A percentile compares a stretch with the other conserved stretches of the same genome.
Evolutionary conservation across 371 early-diverging fungal genomes (phyloP).

Genomic region (Apophysomyces trapeziformis): DNA sequence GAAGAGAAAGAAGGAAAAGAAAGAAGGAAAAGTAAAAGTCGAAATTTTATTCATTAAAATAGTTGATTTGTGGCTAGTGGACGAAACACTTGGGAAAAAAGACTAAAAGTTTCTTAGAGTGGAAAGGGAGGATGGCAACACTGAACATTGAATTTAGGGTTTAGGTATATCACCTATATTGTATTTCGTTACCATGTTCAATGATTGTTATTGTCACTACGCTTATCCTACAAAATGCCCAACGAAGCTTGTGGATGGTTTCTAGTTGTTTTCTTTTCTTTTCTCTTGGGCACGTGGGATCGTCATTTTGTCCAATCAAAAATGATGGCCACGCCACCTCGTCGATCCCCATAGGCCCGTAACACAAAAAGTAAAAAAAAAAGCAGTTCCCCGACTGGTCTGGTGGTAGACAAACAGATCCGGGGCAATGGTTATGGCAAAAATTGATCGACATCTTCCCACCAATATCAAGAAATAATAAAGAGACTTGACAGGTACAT

Average conservation of each 20-base stretch:
- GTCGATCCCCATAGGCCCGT: background rate
- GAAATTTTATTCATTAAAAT: conserved; percentile 4
- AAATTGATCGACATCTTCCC: background rate
- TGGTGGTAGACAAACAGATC: conserved; percentile 4
- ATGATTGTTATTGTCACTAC: no score
- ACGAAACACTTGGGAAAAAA: background rate
- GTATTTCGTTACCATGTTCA: background rate
- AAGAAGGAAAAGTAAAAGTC: background rate
- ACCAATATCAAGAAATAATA: background rate
- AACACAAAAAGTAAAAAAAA: conserved; percentile 8
- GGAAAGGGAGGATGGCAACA: background rate
- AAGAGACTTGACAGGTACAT: conserved; percentile 3
- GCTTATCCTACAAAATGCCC: no score
- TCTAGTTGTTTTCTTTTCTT: background rate
- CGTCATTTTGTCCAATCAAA: conserved; percentile 1
- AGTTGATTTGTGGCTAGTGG: conserved; percentile 8
- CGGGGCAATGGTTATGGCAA: background rate
- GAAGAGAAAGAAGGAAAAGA: conserved; percentile 3
- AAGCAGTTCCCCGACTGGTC: conserved; percentile 3
- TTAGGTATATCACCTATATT: background rate
- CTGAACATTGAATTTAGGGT: background rate
- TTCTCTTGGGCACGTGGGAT: background rate
- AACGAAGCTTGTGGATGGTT: background rate
- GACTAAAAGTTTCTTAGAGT: background rate
- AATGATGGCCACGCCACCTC: conserved; percentile 3